Evolutionary conservation across 2,329 filamentous ascomycete species (phyloP).

Genomic region (Penicillium sp.): DNA sequence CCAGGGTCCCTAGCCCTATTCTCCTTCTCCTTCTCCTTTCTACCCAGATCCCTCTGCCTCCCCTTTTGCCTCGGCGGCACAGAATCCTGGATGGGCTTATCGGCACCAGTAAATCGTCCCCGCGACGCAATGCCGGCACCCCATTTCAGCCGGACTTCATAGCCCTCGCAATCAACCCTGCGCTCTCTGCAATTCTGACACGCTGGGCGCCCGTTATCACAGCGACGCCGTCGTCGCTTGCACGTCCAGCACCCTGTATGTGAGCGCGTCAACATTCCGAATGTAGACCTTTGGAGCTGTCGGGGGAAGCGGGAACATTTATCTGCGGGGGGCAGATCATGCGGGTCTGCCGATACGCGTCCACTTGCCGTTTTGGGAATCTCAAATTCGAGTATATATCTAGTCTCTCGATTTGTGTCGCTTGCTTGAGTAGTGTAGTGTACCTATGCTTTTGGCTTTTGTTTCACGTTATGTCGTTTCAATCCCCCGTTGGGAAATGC

Average conservation of each 20-base stretch:
- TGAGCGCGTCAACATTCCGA: conserved; percentile 34
- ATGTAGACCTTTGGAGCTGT: conserved; percentile 4
- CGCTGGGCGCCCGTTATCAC: conserved; percentile 27
- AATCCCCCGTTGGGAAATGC: conserved; percentile 17
- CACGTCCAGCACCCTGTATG: conserved; percentile 35
- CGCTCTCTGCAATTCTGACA: conserved; percentile 27
- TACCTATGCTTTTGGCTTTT: not conserved
- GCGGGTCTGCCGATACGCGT: conserved; percentile 7
- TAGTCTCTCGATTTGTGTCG: not conserved
- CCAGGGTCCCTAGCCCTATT: not conserved
- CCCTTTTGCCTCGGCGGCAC: conserved; percentile 27
- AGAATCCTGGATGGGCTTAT: conserved; percentile 26
- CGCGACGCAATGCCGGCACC: conserved; percentile 34
- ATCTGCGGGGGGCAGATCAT: conserved; percentile 11
- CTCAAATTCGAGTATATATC: not conserved
- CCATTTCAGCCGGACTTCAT: conserved; percentile 34
- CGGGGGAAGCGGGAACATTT: not conserved
- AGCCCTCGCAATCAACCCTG: conserved; percentile 31
- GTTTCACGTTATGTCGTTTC: conserved; percentile 22
- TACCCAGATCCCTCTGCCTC: conserved; percentile 26
- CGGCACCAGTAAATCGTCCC: conserved; percentile 32
- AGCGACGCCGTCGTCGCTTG: conserved; percentile 30
- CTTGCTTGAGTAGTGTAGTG: not conserved
- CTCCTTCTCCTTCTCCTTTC: conserved; percentile 14
- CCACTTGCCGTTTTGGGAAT: conserved; percentile 17